These are phyloP conservation scores for Phlegmacium glaucopus DNA, from an alignment of 768 basidiomycete genomes.

Conservation along the genomic window DNA sequence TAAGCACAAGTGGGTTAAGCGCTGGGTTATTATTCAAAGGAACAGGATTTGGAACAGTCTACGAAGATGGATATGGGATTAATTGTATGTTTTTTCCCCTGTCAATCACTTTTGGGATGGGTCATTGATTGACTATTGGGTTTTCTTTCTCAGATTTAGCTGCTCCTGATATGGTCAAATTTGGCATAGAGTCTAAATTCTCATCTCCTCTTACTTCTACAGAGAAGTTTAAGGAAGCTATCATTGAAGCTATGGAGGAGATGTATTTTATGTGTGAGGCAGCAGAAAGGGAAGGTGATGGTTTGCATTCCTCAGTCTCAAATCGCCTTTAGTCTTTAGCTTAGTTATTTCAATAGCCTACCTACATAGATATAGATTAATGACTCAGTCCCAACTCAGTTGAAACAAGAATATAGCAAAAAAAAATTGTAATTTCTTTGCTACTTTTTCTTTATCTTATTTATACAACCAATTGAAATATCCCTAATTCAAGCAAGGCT, in stretches of 20 bases:
- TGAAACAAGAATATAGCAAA: too few relatives aligned
- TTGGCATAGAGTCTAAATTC: constrained; percentile 90
- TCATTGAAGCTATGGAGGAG: constrained; percentile 62
- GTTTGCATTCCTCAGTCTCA: not conserved
- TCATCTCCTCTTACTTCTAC: constrained; percentile 73
- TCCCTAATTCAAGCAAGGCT: not conserved
- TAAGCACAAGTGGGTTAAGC: constrained; percentile 88
- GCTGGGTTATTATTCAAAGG: constrained; percentile 85
- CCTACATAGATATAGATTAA: too few relatives aligned
- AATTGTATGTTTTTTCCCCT: constrained; percentile 71
- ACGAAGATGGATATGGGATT: constrained; percentile 88
- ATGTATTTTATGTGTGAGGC: constrained; percentile 57
- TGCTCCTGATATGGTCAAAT: constrained; percentile 76
- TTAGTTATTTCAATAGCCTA: not conserved
- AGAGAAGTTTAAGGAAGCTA: constrained; percentile 53
- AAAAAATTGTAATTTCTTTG: too few relatives aligned
- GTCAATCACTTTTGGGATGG: not conserved
- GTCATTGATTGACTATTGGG: constrained; percentile 1
- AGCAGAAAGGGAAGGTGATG: constrained; percentile 11
- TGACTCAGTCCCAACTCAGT: too few relatives aligned
- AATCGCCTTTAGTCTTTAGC: constrained; percentile 29
- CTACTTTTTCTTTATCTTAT: too few relatives aligned
- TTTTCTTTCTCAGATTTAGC: constrained; percentile 60
- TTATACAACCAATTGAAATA: too few relatives aligned
- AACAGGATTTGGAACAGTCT: constrained; percentile 85